Base-by-base conservation (phyloP, 441 rosid genomes). In the Erysimum pusillum region DNA sequence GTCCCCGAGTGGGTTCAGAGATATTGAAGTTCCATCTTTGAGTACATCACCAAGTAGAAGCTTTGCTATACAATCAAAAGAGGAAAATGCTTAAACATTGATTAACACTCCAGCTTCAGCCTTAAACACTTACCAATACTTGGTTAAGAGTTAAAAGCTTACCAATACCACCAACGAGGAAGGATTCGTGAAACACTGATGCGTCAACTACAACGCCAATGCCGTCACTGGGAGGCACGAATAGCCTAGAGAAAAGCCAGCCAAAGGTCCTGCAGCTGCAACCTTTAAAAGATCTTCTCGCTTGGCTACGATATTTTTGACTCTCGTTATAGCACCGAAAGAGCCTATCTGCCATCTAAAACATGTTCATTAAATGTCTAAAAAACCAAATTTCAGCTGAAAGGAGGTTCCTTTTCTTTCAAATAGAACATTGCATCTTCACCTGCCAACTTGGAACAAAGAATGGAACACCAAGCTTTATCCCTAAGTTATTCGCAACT, bases 371-470 rank as follows among this genome's bases (percentile, higher is more conserved):
- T 62, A 79, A 48, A 68, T 69, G 74, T 69, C 71, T 67, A 60
- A 56, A 9, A 35, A 79, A 63, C 0, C 14, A 20, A 73, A 28
- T 46, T 56, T n/a, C 31, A 67, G 25, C 52, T 74, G 57, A 54
- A 53, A 67, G 28, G 35, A 46, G n/a, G 41, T 63, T 75, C 11
- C 32, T 34, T 69, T 25, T 64, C 10, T 60, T 28, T 28, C 22
- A 76, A 68, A 56, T 48, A 56, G 39, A 81, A 54, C 32, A 20
- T 42, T 22, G 66, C 60, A 71, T 72, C 77, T 72, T 87, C 84
- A 95, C 97, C 98, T 95, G 99, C 99, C 92, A 91, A 85, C 99
- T 92, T 38, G 99, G 98, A 74, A 95, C 93, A 82, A 95, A 92
- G 85, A 82, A 95, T 4, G 98, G 98, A 71, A 95, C 89, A 69